Base-by-base conservation (phyloP, 352 stramenopile genomes). In the Phytopythium helicoides region DNA sequence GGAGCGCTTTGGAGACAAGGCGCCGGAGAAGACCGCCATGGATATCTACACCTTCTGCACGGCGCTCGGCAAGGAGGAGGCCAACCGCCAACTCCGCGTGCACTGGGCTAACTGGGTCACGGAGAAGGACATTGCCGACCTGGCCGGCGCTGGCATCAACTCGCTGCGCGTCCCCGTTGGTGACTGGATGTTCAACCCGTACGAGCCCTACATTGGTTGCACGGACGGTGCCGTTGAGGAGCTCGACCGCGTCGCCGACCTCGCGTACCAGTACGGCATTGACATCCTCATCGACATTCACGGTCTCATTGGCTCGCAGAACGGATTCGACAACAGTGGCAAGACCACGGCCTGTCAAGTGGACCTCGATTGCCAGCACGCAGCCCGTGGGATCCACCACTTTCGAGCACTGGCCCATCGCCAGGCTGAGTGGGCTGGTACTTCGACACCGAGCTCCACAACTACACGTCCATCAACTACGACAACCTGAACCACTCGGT, bases 271-370 rank as follows among this genome's bases (percentile, higher is more conserved):
- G 60, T 92, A 97, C 73, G 72, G 80, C 25, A 77, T 98, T 23
- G 67, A 81, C 21, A 71, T 97, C 18, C 58, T 98, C 31, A 64
- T 98, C 16, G 95, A 98, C 65, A 86, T 98, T 31, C 95, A 98
- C 73, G 86, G 89, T 6, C 65, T 95, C 42, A 89, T 95, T 38
- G 92, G 87, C 19, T 96, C 81, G 33, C 92, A 98, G 73, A 98
- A 98, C 68, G 95, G 95, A 39, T 97, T 98, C 62, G 95, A 98
- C 68, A 98, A 98, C 67, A 95, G 79, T 25, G 94, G 95, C 10
- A 80, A 86, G 59, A 71, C 87, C 34, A 75, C 87, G 34, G 73
- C 87, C 6, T n/a, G 87, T 98, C 62, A 76, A 95, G 64, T 98
- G 93, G 93, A 89, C 81, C 35, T 90, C 80, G 23, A 72, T 81